Evolutionary conservation across 352 stramenopile genomes (phyloP).

Genomic region (Globisporangium radiosum): DNA sequence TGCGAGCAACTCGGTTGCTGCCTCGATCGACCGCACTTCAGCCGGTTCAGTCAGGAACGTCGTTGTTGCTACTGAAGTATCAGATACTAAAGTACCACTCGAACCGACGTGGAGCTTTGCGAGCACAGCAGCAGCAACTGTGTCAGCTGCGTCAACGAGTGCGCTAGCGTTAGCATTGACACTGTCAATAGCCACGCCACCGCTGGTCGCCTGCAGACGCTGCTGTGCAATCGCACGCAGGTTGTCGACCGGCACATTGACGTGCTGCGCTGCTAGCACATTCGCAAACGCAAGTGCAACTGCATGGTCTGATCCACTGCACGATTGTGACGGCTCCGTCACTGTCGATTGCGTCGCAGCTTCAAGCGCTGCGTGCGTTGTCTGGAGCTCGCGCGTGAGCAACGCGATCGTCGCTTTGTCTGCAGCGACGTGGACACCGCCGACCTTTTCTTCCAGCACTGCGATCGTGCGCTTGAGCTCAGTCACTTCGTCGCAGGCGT

Average conservation of each 20-base stretch:
- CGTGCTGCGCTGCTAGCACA: constrained; percentile 27
- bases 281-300: constrained; percentile 20
- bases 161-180: background rate
- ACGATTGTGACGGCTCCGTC: background rate
- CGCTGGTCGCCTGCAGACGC: background rate
- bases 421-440: constrained; percentile 52
- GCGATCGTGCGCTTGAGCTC: constrained; percentile 68
- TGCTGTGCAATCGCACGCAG: constrained; percentile 20
- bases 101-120: constrained; percentile 11
- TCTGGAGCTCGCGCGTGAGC: constrained; percentile 51
- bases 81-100: too few species aligned
- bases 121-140: constrained; percentile 11
- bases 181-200: background rate
- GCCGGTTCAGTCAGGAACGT: constrained; percentile 52
- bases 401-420: constrained; percentile 62
- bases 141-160: constrained; percentile 13
- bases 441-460: constrained; percentile 59
- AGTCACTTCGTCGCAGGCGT: constrained; percentile 62
- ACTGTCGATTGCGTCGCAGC: constrained; percentile 1
- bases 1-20: constrained; percentile 1
- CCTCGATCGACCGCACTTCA: constrained; percentile 16
- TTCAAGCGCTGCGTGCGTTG: constrained; percentile 24
- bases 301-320: too few species aligned
- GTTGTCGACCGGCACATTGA: constrained; percentile 18
- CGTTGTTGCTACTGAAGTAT: background rate